phyloP scores from a whole-genome alignment of 2,329 filamentous ascomycete genomes.

The Penicillium sp. region DNA sequence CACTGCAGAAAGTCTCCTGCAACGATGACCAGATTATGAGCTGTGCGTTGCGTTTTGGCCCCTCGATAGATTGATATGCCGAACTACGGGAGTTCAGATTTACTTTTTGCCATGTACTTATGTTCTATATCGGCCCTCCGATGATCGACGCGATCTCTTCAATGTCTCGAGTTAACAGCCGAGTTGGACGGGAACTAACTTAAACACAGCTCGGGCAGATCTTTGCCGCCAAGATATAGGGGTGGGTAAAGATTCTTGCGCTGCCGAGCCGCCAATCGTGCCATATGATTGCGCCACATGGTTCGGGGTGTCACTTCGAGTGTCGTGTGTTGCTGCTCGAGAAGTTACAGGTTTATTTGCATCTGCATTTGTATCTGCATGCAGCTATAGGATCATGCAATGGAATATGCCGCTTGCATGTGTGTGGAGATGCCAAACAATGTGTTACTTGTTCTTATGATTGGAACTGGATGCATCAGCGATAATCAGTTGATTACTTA shows the following conservation, averaged over 20 bases:
- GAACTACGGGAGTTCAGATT: neutral
- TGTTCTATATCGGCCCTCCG: neutral
- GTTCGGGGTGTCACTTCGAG: neutral
- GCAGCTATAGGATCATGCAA: neutral
- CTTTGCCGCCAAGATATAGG: neutral
- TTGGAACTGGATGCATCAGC: neutral
- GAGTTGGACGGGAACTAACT: neutral
- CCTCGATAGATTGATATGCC: neutral
- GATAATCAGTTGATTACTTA: neutral
- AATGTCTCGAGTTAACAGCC: neutral
- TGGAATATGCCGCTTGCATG: neutral
- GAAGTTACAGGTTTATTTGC: neutral
- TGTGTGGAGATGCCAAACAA: neutral
- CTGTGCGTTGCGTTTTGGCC: neutral
- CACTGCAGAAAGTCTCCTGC: neutral
- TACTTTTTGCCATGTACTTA: neutral
- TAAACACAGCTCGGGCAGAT: neutral
- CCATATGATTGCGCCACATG: conserved; percentile 4
- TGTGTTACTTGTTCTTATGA: neutral
- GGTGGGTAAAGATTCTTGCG: conserved; percentile 6
- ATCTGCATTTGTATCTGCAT: neutral
- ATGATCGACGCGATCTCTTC: conserved; percentile 6
- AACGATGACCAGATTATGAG: neutral
- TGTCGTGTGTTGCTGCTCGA: neutral
- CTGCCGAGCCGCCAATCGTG: conserved; percentile 4